A percentile compares a stretch with the other conserved stretches of the same genome.
phyloP scores from a whole-genome alignment of 2,329 filamentous ascomycete species.

The Fusarium xylarioides region DNA sequence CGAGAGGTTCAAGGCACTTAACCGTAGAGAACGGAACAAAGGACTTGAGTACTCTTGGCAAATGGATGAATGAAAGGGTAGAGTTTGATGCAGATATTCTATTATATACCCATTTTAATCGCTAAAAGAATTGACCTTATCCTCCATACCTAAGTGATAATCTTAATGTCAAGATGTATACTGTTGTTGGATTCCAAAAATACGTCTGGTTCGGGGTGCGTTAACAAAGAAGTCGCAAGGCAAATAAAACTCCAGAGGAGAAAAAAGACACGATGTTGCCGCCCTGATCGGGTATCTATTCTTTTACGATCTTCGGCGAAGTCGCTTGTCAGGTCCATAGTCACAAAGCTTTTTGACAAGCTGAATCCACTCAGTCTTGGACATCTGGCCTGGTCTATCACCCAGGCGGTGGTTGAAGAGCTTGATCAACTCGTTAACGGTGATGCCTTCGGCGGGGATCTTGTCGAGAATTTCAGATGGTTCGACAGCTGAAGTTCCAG shows the following conservation, averaged over 20 bases:
- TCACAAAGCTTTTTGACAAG: slow-evolving; percentile 65
- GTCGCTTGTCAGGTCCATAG: slow-evolving; percentile 64
- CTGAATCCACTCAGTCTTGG: slow-evolving; percentile 65
- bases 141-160: neutral
- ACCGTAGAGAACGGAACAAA: slow-evolving; percentile 78
- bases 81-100: slow-evolving; percentile 17
- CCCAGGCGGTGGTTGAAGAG: slow-evolving; percentile 64
- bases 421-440: slow-evolving; percentile 62
- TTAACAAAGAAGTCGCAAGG: neutral
- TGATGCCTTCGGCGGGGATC: slow-evolving; percentile 64
- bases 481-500: slow-evolving; percentile 52
- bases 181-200: neutral
- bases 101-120: slow-evolving; percentile 40
- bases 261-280: neutral
- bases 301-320: slow-evolving; percentile 51
- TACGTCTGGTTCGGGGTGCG: neutral
- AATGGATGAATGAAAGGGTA: slow-evolving; percentile 78
- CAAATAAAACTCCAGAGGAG: slow-evolving; percentile 5
- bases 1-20: slow-evolving; percentile 89
- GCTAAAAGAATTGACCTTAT: neutral
- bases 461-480: slow-evolving; percentile 64
- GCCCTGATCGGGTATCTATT: neutral
- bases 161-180: neutral
- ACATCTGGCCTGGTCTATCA: slow-evolving; percentile 60
- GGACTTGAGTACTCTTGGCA: slow-evolving; percentile 93